Conservation (phyloP, 805 yeast genomes). For the Schwanniomyces polymorphus region DNA sequence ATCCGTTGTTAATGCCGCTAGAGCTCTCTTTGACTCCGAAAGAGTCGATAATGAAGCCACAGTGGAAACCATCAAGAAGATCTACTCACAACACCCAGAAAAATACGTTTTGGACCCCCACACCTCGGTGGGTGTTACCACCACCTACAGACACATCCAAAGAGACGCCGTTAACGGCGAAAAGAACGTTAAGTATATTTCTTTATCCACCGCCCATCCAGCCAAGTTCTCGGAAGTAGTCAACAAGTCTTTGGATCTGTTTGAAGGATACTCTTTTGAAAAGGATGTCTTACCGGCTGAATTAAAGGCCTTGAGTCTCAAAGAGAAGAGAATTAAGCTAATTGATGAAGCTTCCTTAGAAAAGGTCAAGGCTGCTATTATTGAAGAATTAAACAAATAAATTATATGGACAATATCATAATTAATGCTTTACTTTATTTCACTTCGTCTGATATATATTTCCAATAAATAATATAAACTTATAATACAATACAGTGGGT, state of each 20-base stretch:
- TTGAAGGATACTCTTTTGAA: conserved; percentile 81
- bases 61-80: conserved; percentile 68
- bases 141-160: conserved; percentile 63
- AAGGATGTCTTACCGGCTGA: conserved; percentile 87
- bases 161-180: conserved; percentile 40
- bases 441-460: background rate
- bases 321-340: conserved; percentile 72
- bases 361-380: conserved; percentile 72
- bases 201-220: conserved; percentile 97
- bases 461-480: background rate
- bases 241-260: conserved; percentile 65
- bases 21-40: conserved; percentile 70
- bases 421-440: background rate
- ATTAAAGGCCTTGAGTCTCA: conserved; percentile 65
- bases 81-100: conserved; percentile 59
- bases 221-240: conserved; percentile 98
- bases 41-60: conserved; percentile 81
- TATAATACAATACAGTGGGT: too few species aligned
- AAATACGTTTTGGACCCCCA: conserved; percentile 94
- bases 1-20: conserved; percentile 65
- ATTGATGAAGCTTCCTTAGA: conserved; percentile 73
- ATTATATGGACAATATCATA: background rate
- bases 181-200: conserved; percentile 52
- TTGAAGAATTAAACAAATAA: conserved; percentile 54
- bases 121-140: conserved; percentile 89